Percentiles rank a stretch among this genome's conserved stretches.
Evolutionary conservation across 805 yeast genomes (phyloP).

Genomic region (Starmerella apis): DNA sequence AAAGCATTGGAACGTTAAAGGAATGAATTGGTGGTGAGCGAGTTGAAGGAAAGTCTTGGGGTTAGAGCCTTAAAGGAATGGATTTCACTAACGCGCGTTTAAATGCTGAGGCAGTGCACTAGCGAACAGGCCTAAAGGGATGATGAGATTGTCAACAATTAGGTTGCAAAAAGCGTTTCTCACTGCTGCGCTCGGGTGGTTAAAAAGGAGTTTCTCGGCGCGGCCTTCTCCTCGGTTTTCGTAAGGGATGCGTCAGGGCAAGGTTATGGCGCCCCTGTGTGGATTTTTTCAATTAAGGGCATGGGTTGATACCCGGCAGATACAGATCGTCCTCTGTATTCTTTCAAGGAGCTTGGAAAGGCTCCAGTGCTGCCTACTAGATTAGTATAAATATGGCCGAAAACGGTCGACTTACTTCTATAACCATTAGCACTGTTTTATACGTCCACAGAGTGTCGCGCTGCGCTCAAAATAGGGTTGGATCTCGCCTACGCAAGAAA

Average conservation of each 20-base stretch:
- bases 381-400: no score
- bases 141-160: background rate
- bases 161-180: background rate
- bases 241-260: background rate
- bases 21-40: background rate
- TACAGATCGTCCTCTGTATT: background rate
- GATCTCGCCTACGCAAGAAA: slow-evolving; percentile 3
- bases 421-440: no score
- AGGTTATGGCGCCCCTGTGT: background rate
- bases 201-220: background rate
- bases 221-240: slow-evolving; percentile 1
- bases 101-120: background rate
- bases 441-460: background rate
- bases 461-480: background rate
- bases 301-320: background rate
- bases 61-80: background rate
- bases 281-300: slow-evolving; percentile 4
- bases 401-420: no score
- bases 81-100: background rate
- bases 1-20: background rate
- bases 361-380: background rate
- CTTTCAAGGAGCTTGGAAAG: no score
- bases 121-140: background rate
- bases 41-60: background rate
- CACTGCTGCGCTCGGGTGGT: background rate